Percentiles rank a stretch among this genome's conserved stretches.
phyloP scores from a whole-genome alignment of 2,329 filamentous ascomycete species.

The Gaeumannomyces tritici region DNA sequence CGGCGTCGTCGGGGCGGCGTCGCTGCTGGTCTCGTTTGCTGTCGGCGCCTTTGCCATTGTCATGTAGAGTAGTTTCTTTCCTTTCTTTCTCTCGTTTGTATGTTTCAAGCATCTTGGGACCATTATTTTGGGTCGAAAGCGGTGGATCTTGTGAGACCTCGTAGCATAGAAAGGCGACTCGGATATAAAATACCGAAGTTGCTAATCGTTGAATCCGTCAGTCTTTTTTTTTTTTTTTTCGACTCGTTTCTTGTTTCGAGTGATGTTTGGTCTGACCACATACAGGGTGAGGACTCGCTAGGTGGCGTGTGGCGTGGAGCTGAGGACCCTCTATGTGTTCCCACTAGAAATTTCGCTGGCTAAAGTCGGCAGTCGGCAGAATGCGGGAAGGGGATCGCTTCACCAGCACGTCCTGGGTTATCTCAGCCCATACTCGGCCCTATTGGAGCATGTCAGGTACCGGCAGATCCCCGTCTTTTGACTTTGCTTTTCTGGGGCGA shows the following conservation, averaged over 20 bases:
- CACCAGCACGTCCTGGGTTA: background rate
- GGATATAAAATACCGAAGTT: background rate
- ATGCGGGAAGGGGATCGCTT: background rate
- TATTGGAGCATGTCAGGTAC: background rate
- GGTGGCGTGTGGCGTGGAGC: too few species aligned
- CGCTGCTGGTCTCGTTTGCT: background rate
- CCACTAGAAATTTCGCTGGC: too few species aligned
- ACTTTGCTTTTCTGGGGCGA: too few species aligned
- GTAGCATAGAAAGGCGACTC: background rate
- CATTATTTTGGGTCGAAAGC: background rate
- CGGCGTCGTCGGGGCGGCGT: background rate
- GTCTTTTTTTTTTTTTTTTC: too few species aligned
- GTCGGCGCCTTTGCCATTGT: background rate
- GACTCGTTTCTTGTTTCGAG: background rate
- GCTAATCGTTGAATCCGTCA: background rate
- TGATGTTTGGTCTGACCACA: too few species aligned
- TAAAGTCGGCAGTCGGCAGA: background rate
- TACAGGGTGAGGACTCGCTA: too few species aligned
- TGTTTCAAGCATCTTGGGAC: background rate
- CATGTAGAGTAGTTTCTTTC: background rate
- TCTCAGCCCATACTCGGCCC: too few species aligned
- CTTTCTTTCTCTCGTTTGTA: background rate
- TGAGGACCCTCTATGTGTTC: too few species aligned
- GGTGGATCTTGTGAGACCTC: background rate
- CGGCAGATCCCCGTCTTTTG: too few species aligned